Base-by-base conservation (phyloP, 1,284 basidiomycete species). In the Irpex lacteus region DNA sequence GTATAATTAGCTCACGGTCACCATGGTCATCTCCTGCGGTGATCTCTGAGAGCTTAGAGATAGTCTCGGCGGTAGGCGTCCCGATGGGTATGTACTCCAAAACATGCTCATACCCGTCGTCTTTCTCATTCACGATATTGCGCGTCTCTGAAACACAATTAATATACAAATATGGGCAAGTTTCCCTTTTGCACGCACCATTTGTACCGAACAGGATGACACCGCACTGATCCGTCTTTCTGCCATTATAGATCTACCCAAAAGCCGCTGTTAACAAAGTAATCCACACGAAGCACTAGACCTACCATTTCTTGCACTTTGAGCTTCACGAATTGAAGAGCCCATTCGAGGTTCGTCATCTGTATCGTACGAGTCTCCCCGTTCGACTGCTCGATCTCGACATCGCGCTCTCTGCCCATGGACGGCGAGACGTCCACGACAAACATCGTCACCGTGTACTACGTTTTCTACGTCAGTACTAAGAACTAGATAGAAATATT, bases 171-270 rank as follows among this genome's bases (percentile, higher is more conserved):
- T 34, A 34, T 34, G 32, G 32, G 32, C 32, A 34, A 34, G 32
- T 34, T 34, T 34, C 32, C 32, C 32, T 34, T 34, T 34, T 34
- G 32, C 7, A 73, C 74, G 66, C 70, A 91, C 94, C 83, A 74
- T 93, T 88, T 5, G 89, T 86, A 11, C 95, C 95, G 71, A 94
- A 96, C 3, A 90, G 78, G 56, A 97, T 84, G 38, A 98, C 85
- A 18, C 92, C 93, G 71, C 94, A 95, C 70, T 93, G 88, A 71
- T 97, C 95, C 8, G 96, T 97, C 80, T 98, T 98, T 53, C 95
- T 82, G 4, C 89, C 92, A 68, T 91, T 87, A 73, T 89, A 94
- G 65, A 98, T 94, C 95, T 96, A 68, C 40, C 21, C 18, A 21
- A 26, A 21, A 36, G 40, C 13, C 57, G 2, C 44, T 67, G 18